Conservation (phyloP, 164 flowering plant genomes). For the Liquidambar formosana region DNA sequence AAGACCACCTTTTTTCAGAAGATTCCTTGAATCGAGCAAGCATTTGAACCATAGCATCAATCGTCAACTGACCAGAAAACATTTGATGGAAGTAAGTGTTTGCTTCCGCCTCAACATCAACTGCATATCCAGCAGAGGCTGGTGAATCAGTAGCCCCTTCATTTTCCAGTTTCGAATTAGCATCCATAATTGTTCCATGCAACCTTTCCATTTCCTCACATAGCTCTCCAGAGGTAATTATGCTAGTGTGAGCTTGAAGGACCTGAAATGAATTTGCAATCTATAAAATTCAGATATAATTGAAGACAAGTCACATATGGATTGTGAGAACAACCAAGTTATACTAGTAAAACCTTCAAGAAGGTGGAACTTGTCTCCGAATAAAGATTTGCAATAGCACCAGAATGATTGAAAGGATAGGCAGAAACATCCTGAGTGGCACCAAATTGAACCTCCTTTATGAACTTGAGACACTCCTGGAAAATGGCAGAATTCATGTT, state of each 20-base stretch:
- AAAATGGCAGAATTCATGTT: conserved; percentile 11
- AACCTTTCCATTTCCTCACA: conserved; percentile 70
- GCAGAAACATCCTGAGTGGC: conserved; percentile 47
- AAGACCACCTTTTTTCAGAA: conserved; percentile 60
- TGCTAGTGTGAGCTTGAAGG: conserved; percentile 60
- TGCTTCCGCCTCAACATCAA: conserved; percentile 83
- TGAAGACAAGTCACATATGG: not conserved
- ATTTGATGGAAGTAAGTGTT: conserved; percentile 84
- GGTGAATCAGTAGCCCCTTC: conserved; percentile 58
- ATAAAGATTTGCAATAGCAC: conserved; percentile 45
- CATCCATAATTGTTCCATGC: conserved; percentile 38
- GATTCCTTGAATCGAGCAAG: conserved; percentile 89
- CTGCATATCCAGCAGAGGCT: conserved; percentile 57
- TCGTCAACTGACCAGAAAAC: conserved; percentile 70
- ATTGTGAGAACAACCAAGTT: not conserved
- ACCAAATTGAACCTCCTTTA: conserved; percentile 60
- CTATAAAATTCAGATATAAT: not conserved
- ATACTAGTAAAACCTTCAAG: conserved; percentile 54
- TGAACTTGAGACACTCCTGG: conserved; percentile 84
- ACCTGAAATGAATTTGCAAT: conserved; percentile 41
- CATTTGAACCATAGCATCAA: conserved; percentile 84
- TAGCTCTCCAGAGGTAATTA: conserved; percentile 47
- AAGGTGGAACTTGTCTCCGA: conserved; percentile 54
- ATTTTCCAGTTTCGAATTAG: conserved; percentile 52
- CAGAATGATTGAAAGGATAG: conserved; percentile 52